These are phyloP conservation scores for Zangia roseola DNA, from an alignment of 768 basidiomycete species.

Conservation along the genomic window DNA sequence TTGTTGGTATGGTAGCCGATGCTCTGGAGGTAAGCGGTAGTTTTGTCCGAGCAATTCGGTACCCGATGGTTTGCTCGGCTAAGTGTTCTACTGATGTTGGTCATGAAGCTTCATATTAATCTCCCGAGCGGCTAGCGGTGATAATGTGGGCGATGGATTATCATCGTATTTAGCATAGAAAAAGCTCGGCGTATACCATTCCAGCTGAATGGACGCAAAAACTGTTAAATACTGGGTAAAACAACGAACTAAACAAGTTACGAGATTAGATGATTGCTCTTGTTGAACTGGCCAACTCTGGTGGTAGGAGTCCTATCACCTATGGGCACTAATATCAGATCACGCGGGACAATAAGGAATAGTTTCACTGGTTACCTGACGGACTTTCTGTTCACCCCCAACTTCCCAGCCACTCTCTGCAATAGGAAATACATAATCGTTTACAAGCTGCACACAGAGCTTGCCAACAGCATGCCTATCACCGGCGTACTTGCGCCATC, in stretches of 20 bases:
- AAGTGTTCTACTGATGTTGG: conserved; percentile 13
- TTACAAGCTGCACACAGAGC: conserved; percentile 56
- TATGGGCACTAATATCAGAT: conserved; percentile 15
- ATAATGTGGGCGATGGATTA: conserved; percentile 39
- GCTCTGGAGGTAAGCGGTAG: no score
- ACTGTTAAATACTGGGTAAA: not conserved
- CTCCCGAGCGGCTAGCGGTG: conserved; percentile 38
- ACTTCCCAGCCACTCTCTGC: conserved; percentile 85
- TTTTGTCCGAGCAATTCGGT: no score
- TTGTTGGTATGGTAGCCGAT: no score
- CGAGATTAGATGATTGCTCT: conserved; percentile 14
- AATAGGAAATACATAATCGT: conserved; percentile 58
- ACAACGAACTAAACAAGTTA: conserved; percentile 17
- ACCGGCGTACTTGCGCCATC: conserved; percentile 73
- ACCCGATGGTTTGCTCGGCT: no score
- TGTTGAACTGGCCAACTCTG: conserved; percentile 24
- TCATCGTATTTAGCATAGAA: conserved; percentile 30
- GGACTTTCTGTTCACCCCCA: conserved; percentile 67
- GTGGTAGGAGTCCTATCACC: conserved; percentile 23
- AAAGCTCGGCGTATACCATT: conserved; percentile 20
- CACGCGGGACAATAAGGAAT: not conserved
- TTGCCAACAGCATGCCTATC: conserved; percentile 56
- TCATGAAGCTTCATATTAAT: conserved; percentile 51
- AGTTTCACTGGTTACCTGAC: conserved; percentile 46
- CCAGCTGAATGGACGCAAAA: conserved; percentile 5